These are phyloP conservation scores for Fusarium sp. DNA, from an alignment of 2,329 filamentous ascomycete genomes.

Conservation along the genomic window DNA sequence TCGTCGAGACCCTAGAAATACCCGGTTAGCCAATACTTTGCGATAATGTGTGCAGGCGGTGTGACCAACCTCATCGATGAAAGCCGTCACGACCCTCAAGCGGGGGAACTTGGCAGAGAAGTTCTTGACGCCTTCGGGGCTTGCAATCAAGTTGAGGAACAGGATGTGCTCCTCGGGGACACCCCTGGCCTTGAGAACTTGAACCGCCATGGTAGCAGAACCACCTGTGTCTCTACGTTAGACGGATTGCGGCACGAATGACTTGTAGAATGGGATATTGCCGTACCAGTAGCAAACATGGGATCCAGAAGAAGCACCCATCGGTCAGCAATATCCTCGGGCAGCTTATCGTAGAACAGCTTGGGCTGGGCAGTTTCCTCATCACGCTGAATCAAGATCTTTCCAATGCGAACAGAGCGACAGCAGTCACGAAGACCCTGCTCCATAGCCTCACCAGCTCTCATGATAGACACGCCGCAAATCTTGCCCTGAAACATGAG, in stretches of 20 bases:
- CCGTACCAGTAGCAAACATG: slow-evolving; percentile 95
- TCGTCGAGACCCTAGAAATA: slow-evolving; percentile 81
- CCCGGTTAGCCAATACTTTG: slow-evolving; percentile 35
- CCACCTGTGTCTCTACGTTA: slow-evolving; percentile 70
- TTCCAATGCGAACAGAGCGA: slow-evolving; percentile 96
- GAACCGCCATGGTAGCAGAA: slow-evolving; percentile 96
- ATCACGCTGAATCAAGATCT: slow-evolving; percentile 97
- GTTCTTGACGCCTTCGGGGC: slow-evolving; percentile 88
- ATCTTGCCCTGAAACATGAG: slow-evolving; percentile 98
- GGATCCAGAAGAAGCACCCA: slow-evolving; percentile 96
- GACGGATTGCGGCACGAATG: background rate
- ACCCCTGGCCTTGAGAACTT: slow-evolving; percentile 88
- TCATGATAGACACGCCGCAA: slow-evolving; percentile 98
- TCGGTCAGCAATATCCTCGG: slow-evolving; percentile 89
- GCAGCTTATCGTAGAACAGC: slow-evolving; percentile 97
- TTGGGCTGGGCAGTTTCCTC: slow-evolving; percentile 94
- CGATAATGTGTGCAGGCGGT: background rate
- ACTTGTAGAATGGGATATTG: slow-evolving; percentile 1
- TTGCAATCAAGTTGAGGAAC: slow-evolving; percentile 98
- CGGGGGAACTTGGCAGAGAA: slow-evolving; percentile 92
- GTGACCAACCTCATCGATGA: slow-evolving; percentile 80
- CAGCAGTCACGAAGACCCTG: slow-evolving; percentile 96
- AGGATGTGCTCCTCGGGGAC: slow-evolving; percentile 96
- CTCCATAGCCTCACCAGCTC: slow-evolving; percentile 98
- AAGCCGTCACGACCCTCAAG: slow-evolving; percentile 92